Evolutionary conservation across 1,284 basidiomycete genomes (phyloP).

Genomic region (Ustilago xerochloae): DNA sequence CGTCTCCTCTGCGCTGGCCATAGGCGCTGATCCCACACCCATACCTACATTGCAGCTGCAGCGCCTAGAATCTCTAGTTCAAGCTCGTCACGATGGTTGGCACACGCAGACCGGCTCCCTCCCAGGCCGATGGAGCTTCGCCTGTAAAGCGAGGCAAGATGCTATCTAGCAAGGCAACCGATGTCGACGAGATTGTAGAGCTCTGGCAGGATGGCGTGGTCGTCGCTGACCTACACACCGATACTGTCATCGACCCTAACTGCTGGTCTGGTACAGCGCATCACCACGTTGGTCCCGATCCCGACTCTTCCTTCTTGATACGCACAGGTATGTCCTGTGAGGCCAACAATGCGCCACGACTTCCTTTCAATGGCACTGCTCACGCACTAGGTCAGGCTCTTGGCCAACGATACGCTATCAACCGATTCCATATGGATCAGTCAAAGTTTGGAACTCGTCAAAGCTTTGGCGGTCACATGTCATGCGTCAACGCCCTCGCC

Average conservation of each 20-base stretch:
- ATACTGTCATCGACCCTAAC: slow-evolving; percentile 4
- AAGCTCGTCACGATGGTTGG: neutral
- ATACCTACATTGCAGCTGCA: no score
- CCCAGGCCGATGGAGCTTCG: neutral
- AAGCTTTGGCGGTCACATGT: slow-evolving; percentile 11
- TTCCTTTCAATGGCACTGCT: neutral
- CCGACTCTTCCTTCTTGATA: neutral
- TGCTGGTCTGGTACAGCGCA: neutral
- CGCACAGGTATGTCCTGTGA: slow-evolving; percentile 1
- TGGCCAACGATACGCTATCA: neutral
- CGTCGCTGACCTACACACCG: slow-evolving; percentile 7
- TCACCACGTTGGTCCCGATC: neutral
- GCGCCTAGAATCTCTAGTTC: neutral
- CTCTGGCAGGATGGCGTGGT: slow-evolving; percentile 11
- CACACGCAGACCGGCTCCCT: slow-evolving; percentile 6
- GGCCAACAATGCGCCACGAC: neutral
- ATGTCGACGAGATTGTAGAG: neutral
- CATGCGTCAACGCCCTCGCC: slow-evolving; percentile 45
- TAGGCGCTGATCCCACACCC: no score
- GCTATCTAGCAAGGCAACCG: neutral
- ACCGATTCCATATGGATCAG: neutral
- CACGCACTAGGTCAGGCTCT: slow-evolving; percentile 9
- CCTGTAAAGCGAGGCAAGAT: neutral
- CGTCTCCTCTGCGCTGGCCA: neutral
- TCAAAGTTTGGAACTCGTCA: slow-evolving; percentile 1